A percentile compares a stretch with the other conserved stretches of the same genome.
phyloP scores from a whole-genome alignment of 352 stramenopile species.

The Phytopythium delawarense region DNA sequence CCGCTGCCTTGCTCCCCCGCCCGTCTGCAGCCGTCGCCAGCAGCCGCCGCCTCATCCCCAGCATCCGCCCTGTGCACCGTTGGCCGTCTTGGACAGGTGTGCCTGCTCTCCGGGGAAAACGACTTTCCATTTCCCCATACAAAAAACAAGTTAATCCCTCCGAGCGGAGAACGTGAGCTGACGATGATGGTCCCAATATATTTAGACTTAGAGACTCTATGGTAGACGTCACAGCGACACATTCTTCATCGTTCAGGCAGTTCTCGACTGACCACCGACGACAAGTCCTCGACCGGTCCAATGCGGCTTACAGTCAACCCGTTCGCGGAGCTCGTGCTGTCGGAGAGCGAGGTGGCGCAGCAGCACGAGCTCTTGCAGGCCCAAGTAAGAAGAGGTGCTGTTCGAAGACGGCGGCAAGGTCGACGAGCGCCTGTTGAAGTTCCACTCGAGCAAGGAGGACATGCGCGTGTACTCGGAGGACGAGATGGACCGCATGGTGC shows the following conservation, averaged over 20 bases:
- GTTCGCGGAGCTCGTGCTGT: constrained; percentile 22
- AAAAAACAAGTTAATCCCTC: too few species aligned
- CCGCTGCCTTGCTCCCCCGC: not conserved
- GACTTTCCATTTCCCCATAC: too few species aligned
- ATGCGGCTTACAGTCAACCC: constrained; percentile 23
- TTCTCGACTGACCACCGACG: too few species aligned
- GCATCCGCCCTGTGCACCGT: not conserved
- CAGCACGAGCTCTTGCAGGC: constrained; percentile 23
- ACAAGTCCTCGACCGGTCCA: too few species aligned
- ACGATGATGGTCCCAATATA: too few species aligned
- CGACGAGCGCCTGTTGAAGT: constrained; percentile 29
- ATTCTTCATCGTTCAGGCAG: too few species aligned
- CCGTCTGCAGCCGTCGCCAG: constrained; percentile 12
- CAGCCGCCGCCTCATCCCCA: constrained; percentile 9
- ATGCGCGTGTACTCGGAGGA: constrained; percentile 20
- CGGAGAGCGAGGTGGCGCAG: constrained; percentile 19
- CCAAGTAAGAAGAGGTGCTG: constrained; percentile 30
- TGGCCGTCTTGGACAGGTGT: too few species aligned
- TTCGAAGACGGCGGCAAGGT: constrained; percentile 20
- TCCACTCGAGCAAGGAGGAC: constrained; percentile 24
- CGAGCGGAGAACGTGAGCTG: too few species aligned
- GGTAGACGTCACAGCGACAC: too few species aligned
- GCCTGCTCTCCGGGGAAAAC: too few species aligned
- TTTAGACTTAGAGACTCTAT: too few species aligned
- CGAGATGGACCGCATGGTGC: constrained; percentile 16